Evolutionary conservation across 75 land plant species (phyloP).

Genomic region (Cunninghamia lanceolata): DNA sequence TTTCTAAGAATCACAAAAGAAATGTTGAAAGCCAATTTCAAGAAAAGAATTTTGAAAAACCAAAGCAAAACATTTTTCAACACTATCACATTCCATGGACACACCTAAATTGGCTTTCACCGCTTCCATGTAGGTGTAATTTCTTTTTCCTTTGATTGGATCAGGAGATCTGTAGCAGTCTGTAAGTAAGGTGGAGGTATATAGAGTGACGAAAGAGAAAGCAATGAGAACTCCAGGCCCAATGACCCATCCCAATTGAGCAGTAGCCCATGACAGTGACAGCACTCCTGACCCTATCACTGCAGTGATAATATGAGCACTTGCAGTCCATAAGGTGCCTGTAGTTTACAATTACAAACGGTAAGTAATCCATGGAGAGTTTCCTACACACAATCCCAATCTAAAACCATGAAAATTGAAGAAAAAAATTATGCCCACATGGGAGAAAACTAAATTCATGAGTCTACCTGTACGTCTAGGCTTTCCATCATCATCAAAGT

Average conservation of each 20-base stretch:
- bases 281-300: conserved; percentile 71
- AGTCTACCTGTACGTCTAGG: conserved; percentile 1
- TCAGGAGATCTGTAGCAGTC: conserved; percentile 53
- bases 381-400: background rate
- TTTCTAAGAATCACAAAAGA: background rate
- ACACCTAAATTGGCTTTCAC: conserved; percentile 53
- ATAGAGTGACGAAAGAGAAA: conserved; percentile 46
- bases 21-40: background rate
- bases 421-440: background rate
- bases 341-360: background rate
- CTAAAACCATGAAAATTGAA: background rate
- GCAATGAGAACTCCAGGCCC: conserved; percentile 40
- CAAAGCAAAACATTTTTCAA: background rate
- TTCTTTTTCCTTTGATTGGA: conserved; percentile 46
- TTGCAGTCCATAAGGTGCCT: conserved; percentile 57
- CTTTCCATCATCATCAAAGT: conserved; percentile 10
- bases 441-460: background rate
- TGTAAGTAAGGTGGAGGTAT: conserved; percentile 46
- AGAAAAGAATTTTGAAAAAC: background rate
- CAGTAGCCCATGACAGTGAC: conserved; percentile 57
- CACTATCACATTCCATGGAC: background rate
- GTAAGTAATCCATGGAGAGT: background rate
- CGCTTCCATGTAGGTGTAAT: conserved; percentile 59
- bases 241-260: conserved; percentile 59
- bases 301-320: conserved; percentile 63